A percentile compares a stretch with the other conserved stretches of the same genome.
Conservation (phyloP, 306 rosid species). For the Prunus dulcis region DNA sequence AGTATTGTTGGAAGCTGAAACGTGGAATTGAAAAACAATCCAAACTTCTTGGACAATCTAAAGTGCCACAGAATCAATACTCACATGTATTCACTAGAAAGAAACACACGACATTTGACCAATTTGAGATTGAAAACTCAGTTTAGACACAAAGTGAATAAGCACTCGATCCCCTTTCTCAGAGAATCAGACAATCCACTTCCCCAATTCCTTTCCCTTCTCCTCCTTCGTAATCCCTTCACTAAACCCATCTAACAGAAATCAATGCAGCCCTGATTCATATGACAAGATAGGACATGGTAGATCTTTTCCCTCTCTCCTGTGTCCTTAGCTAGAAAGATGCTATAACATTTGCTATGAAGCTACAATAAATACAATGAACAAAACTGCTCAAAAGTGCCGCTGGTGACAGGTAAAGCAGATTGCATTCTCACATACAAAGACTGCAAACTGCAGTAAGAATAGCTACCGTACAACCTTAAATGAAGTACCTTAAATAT, state of each 20-base stretch:
- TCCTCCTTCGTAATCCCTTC: not conserved
- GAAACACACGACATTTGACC: not conserved
- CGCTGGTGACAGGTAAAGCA: not conserved
- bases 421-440: not conserved
- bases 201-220: not conserved
- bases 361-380: not conserved
- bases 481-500: not conserved
- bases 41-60: not conserved
- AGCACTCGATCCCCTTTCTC: not conserved
- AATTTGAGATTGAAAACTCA: not conserved
- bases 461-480: not conserved
- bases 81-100: not conserved
- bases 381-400: not conserved
- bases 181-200: not conserved
- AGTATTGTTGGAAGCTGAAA: not conserved
- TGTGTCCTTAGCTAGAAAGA: not conserved
- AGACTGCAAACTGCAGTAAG: not conserved
- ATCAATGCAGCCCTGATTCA: not conserved
- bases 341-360: not conserved
- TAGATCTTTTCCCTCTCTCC: not conserved
- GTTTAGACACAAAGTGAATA: not conserved
- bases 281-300: not conserved
- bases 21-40: not conserved
- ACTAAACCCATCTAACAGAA: not conserved
- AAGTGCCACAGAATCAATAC: not conserved